phyloP scores from a whole-genome alignment of 768 basidiomycete species.

The Suillus tomentosus region DNA sequence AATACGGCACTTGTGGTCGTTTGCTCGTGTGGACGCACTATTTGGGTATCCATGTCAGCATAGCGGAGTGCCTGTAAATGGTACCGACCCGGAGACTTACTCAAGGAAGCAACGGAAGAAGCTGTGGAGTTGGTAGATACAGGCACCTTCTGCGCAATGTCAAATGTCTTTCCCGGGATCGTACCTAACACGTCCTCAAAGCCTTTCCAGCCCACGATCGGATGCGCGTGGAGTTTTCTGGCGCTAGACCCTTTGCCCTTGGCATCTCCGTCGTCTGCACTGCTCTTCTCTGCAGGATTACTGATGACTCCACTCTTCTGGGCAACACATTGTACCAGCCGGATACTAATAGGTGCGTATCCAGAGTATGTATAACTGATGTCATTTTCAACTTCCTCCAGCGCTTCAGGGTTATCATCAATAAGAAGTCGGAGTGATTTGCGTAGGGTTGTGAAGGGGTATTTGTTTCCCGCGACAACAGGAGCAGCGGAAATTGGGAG shows the following conservation, averaged over 20 bases:
- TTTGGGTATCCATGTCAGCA: constrained; percentile 11
- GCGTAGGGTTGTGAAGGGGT: constrained; percentile 71
- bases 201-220: constrained; percentile 95
- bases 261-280: constrained; percentile 39
- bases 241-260: constrained; percentile 39
- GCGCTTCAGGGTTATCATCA: constrained; percentile 76
- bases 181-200: constrained; percentile 87
- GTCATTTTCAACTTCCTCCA: constrained; percentile 88
- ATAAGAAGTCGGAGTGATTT: constrained; percentile 91
- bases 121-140: constrained; percentile 30
- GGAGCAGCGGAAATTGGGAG: constrained; percentile 53
- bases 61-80: neutral
- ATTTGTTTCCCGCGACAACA: constrained; percentile 49
- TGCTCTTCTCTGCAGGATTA: constrained; percentile 66
- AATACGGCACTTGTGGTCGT: constrained; percentile 88
- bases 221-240: constrained; percentile 78
- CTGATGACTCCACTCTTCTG: constrained; percentile 90
- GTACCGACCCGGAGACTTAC: constrained; percentile 31
- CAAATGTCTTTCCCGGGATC: constrained; percentile 86
- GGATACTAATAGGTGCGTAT: constrained; percentile 90
- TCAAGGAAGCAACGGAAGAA: constrained; percentile 31
- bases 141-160: constrained; percentile 58
- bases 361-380: constrained; percentile 97
- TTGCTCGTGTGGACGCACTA: constrained; percentile 56
- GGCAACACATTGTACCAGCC: constrained; percentile 90